Base-by-base conservation (phyloP, 1,284 basidiomycete species). In the Hymenochaete sp. region DNA sequence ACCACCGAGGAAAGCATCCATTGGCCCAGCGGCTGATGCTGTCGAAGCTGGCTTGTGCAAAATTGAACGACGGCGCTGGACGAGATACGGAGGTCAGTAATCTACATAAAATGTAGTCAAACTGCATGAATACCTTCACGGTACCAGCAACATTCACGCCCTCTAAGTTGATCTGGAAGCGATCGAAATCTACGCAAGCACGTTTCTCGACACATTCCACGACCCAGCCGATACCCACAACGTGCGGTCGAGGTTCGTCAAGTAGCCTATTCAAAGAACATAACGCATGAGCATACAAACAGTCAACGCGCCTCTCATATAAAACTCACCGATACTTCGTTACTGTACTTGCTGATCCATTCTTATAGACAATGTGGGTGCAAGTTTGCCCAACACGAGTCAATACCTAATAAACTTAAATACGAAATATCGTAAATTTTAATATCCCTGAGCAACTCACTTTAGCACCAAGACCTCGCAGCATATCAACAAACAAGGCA, bases 181-280 rank as follows among this genome's bases (percentile, higher is more conserved):
- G 69, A 2, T 65, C 62, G 58, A 93, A 91, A 6, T 81, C 79
- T 2, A 86, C 73, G 35, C 65, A 72, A 32, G 64, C 62, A 18
- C 77, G 71, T 47, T 79, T 72, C 57, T 93, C 89, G 9, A 77
- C 84, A 53, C 86, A 91, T 55, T 84, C 77, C 1, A 91, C 87
- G 2, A 95, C 86, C 92, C 92, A 96, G n/a, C 77, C 81, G 53
- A 93, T 88, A 9, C 89, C 87, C 10, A 96, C 85, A 9, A 93
- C 77, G 32, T 71, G 60, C 0, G 87, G 87, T 54, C 81, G 82
- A 0, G 81, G 80, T 24, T 85, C 78, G 27, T 76, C 66, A 13
- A 83, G 61, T 44, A 76, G 58, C 43, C 80, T 82, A 31, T 22
- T 24, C 33, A 28, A 18, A 36, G 11, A 24, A 18, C 28, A 5